Percentiles rank a stretch among this genome's conserved stretches.
Evolutionary conservation across 139 green algal species (phyloP).

Genomic region (Picochlorum sp.): DNA sequence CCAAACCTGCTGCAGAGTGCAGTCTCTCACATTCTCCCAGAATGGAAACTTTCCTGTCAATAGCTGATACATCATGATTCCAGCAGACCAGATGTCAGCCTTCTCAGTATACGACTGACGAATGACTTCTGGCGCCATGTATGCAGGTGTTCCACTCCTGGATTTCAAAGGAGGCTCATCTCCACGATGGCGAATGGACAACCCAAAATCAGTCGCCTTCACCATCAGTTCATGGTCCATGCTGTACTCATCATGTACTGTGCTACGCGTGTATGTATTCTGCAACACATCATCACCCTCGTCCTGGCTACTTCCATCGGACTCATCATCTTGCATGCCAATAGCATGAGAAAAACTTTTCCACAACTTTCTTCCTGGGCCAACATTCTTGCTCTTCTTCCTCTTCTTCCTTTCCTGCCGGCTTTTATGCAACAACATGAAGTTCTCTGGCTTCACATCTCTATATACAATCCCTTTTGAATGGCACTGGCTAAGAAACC

Average conservation of each 20-base stretch:
- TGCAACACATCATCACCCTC: not conserved
- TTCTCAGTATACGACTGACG: conserved; percentile 70
- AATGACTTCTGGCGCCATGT: conserved; percentile 78
- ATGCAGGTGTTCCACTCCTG: conserved; percentile 73
- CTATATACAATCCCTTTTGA: conserved; percentile 69
- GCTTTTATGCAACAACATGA: conserved; percentile 66
- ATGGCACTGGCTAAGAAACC: conserved; percentile 84
- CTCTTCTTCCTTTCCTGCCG: not conserved
- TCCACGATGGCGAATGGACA: conserved; percentile 73
- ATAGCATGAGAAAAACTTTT: not conserved
- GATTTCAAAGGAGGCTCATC: conserved; percentile 66
- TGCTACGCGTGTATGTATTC: not conserved
- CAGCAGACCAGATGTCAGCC: conserved; percentile 79
- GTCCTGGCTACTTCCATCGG: not conserved
- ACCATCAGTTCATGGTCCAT: conserved; percentile 42
- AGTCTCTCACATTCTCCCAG: conserved; percentile 75
- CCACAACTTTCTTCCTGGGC: not conserved
- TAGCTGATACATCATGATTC: conserved; percentile 87
- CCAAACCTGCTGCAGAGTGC: conserved; percentile 74
- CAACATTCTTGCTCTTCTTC: not conserved
- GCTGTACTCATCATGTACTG: not conserved
- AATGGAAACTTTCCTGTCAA: conserved; percentile 82
- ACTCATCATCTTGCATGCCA: not conserved
- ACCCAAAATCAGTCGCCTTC: conserved; percentile 81
- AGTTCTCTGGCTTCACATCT: conserved; percentile 84